phyloP scores from a whole-genome alignment of 352 stramenopile species.

The Phytophthora colocasiae region DNA sequence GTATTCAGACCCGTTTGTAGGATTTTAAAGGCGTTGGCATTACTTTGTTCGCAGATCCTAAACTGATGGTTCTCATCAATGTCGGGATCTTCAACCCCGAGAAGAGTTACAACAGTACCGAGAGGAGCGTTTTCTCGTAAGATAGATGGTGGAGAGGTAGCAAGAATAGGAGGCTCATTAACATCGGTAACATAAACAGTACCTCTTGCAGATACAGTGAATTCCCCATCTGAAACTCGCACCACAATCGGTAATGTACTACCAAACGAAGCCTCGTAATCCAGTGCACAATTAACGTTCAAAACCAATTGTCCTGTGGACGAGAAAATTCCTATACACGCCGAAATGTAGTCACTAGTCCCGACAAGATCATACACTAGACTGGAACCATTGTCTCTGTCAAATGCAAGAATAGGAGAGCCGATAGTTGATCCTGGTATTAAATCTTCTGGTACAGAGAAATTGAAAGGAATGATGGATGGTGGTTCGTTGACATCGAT shows the following conservation, averaged over 20 bases:
- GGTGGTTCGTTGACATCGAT: slow-evolving; percentile 38
- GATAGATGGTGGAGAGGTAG: background rate
- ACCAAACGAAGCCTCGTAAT: slow-evolving; percentile 31
- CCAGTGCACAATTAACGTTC: slow-evolving; percentile 20
- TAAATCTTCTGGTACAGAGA: slow-evolving; percentile 27
- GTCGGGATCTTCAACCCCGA: slow-evolving; percentile 50
- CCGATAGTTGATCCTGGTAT: slow-evolving; percentile 24
- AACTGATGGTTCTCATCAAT: slow-evolving; percentile 44
- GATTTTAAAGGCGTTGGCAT: slow-evolving; percentile 41
- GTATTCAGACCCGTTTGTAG: slow-evolving; percentile 14
- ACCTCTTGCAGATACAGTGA: slow-evolving; percentile 20
- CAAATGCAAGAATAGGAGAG: slow-evolving; percentile 19
- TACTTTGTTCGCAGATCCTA: slow-evolving; percentile 56
- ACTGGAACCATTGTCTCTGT: slow-evolving; percentile 15
- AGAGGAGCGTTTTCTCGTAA: slow-evolving; percentile 27
- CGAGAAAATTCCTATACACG: slow-evolving; percentile 23
- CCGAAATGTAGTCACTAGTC: slow-evolving; percentile 8
- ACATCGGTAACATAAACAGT: slow-evolving; percentile 44
- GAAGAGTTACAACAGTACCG: slow-evolving; percentile 22
- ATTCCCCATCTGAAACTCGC: slow-evolving; percentile 46
- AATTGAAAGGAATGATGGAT: slow-evolving; percentile 16
- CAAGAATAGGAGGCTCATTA: slow-evolving; percentile 47
- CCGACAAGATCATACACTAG: slow-evolving; percentile 24
- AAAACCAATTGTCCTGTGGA: slow-evolving; percentile 27
- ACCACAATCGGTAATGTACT: slow-evolving; percentile 36